These are phyloP conservation scores for Phytophthora pisi DNA, from an alignment of 352 stramenopile genomes.

Conservation along the genomic window DNA sequence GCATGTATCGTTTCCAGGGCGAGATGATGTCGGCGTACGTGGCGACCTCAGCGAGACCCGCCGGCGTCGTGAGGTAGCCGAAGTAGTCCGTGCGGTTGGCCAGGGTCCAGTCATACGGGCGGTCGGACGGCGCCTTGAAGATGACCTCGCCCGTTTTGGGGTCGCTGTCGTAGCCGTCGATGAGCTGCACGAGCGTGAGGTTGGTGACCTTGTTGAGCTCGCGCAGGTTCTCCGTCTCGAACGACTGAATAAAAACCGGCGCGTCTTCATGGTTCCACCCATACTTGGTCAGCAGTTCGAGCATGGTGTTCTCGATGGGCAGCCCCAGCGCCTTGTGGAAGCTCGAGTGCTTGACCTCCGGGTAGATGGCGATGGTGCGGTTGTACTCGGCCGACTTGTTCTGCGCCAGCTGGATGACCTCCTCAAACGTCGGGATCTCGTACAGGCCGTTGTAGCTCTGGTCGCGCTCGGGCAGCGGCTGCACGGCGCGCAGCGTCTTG, in stretches of 20 bases:
- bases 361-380: conserved; percentile 84
- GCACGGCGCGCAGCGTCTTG: conserved; percentile 82
- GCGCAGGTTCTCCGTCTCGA: conserved; percentile 77
- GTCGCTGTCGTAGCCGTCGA: conserved; percentile 65
- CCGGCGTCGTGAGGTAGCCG: conserved; percentile 57
- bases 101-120: conserved; percentile 73
- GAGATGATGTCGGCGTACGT: conserved; percentile 77
- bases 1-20: conserved; percentile 84
- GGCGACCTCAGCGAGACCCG: conserved; percentile 63
- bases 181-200: conserved; percentile 83
- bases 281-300: conserved; percentile 68
- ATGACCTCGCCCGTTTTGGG: conserved; percentile 59
- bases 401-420: conserved; percentile 87
- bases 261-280: conserved; percentile 73
- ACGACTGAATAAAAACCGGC: conserved; percentile 77
- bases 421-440: conserved; percentile 87
- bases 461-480: conserved; percentile 79
- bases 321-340: conserved; percentile 74
- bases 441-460: conserved; percentile 87
- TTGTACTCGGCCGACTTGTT: conserved; percentile 61
- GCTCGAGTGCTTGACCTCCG: conserved; percentile 88
- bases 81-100: conserved; percentile 59
- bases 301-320: conserved; percentile 77
- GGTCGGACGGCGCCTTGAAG: conserved; percentile 47
- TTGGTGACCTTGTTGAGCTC: conserved; percentile 68